Conservation (phyloP, 75 land plant species). For the Pinus albicaulis region DNA sequence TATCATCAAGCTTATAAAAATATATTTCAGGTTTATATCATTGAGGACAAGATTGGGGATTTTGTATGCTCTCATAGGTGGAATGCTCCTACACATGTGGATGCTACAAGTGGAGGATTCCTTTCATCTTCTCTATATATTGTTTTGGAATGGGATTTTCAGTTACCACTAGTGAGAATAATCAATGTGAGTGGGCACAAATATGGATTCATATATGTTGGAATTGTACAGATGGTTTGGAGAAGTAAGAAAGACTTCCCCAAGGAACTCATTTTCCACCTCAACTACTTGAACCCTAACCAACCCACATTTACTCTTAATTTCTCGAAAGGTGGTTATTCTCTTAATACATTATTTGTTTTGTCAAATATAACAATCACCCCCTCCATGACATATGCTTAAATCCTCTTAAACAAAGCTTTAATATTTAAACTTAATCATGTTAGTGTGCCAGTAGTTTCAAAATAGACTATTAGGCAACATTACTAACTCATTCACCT, state of each 20-base stretch:
- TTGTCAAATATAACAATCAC: too few relatives aligned
- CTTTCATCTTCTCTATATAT: conserved; percentile 62
- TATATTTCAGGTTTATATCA: too few relatives aligned
- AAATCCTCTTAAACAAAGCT: too few relatives aligned
- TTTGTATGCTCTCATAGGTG: too few relatives aligned
- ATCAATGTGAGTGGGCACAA: conserved; percentile 80
- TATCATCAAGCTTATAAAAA: too few relatives aligned
- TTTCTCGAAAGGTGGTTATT: conserved; percentile 70
- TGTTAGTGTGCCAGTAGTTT: conserved; percentile 19
- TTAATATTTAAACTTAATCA: too few relatives aligned
- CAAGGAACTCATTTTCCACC: conserved; percentile 76
- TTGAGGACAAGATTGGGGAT: too few relatives aligned
- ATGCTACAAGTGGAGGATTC: conserved; percentile 75
- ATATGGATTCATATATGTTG: conserved; percentile 73
- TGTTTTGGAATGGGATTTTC: conserved; percentile 65
- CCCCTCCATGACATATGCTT: too few relatives aligned
- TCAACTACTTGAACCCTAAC: conserved; percentile 77
- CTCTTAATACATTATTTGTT: background rate
- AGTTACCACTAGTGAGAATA: conserved; percentile 61
- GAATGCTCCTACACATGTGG: too few relatives aligned
- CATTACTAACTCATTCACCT: conserved; percentile 45
- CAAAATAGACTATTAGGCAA: conserved; percentile 51
- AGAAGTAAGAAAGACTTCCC: conserved; percentile 64
- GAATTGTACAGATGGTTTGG: conserved; percentile 78
- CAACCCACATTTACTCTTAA: conserved; percentile 85